phyloP scores from a whole-genome alignment of 139 green algal species.

The Nannochloris sp. region DNA sequence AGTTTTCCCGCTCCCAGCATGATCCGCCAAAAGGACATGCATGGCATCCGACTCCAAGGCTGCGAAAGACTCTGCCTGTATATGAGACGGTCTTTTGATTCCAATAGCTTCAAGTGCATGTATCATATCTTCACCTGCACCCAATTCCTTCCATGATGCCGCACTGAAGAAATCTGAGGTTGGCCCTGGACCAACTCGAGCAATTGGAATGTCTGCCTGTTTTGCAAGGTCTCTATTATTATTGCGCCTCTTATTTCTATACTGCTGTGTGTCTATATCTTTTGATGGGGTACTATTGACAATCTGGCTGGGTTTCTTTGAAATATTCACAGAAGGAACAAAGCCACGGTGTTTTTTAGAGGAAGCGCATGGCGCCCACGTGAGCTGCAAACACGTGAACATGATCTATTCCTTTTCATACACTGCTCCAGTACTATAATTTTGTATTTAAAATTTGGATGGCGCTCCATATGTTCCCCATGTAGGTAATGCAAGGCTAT shows the following conservation, averaged over 20 bases:
- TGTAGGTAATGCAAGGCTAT: no score
- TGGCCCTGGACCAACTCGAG: conserved; percentile 5
- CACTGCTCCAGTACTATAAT: no score
- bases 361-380: no score
- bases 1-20: conserved; percentile 85
- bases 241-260: conserved; percentile 1
- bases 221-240: background rate
- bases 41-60: conserved; percentile 6
- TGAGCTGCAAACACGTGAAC: no score
- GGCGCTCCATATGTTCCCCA: no score
- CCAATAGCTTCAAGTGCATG: conserved; percentile 40
- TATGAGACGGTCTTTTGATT: conserved; percentile 59
- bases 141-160: conserved; percentile 25
- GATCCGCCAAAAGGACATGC: conserved; percentile 63
- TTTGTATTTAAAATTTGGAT: no score
- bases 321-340: background rate
- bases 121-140: conserved; percentile 36
- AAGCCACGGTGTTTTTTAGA: no score
- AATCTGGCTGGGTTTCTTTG: background rate
- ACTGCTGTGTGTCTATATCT: background rate
- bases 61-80: conserved; percentile 43
- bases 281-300: background rate
- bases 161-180: conserved; percentile 44
- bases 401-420: no score
- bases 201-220: conserved; percentile 19